Conservation (phyloP, 2,329 filamentous ascomycete genomes). For the Septoria linicola region DNA sequence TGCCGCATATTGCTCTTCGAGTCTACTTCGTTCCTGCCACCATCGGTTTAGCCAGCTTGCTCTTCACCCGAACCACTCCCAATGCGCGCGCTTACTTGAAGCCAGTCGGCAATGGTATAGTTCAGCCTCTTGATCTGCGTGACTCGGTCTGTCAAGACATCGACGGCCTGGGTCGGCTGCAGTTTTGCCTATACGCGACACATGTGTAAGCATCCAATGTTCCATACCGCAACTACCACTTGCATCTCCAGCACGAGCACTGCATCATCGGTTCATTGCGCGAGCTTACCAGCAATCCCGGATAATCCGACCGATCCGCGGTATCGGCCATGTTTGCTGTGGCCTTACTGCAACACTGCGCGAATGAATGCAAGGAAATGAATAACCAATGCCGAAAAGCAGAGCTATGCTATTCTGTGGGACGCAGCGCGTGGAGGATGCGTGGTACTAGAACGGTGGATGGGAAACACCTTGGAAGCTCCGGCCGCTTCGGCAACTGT, state of each 20-base stretch:
- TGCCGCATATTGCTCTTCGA: constrained; percentile 86
- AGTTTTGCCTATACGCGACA: constrained; percentile 66
- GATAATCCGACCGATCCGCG: constrained; percentile 84
- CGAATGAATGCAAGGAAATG: constrained; percentile 8
- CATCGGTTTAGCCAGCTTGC: constrained; percentile 14
- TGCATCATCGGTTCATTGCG: neutral
- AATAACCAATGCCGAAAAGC: neutral
- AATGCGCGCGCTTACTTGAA: constrained; percentile 66
- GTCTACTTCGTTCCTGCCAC: constrained; percentile 78
- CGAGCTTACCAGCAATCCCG: constrained; percentile 79
- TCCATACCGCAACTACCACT: neutral
- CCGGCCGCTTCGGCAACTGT: too few relatives aligned
- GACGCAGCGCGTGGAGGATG: too few relatives aligned
- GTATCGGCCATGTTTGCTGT: constrained; percentile 1
- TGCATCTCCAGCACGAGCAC: too few relatives aligned
- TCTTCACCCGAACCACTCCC: constrained; percentile 7
- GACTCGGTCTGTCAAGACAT: constrained; percentile 80
- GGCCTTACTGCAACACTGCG: constrained; percentile 5
- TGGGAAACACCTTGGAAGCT: too few relatives aligned
- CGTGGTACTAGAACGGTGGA: too few relatives aligned
- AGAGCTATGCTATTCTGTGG: too few relatives aligned
- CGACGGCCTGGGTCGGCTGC: constrained; percentile 77
- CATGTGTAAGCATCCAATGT: constrained; percentile 7
- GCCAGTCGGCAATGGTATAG: constrained; percentile 89
- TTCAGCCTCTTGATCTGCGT: constrained; percentile 85